Evolutionary conservation across 1,139 yeast genomes (phyloP).

Genomic region (Geotrichum australiense): DNA sequence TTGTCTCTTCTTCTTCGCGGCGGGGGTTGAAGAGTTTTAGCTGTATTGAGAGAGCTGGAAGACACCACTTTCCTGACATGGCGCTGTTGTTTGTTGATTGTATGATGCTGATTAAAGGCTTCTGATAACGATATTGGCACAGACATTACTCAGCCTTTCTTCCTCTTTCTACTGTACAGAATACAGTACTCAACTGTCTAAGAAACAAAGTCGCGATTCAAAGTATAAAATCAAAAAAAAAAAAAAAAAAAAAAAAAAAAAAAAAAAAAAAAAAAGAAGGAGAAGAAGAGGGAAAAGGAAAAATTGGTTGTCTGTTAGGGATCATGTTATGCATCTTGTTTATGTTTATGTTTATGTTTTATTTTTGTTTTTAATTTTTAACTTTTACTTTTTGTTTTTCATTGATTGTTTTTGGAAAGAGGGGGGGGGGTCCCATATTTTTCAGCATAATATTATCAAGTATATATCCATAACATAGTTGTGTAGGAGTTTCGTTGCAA

Average conservation of each 20-base stretch:
- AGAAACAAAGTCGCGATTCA: not conserved
- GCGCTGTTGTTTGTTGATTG: constrained; percentile 3
- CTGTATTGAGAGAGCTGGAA: not conserved
- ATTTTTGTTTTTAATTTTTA: too few relatives aligned
- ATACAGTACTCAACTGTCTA: not conserved
- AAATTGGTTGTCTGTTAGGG: too few relatives aligned
- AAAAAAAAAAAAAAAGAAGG: not conserved
- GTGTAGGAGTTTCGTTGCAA: too few relatives aligned
- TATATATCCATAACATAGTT: too few relatives aligned
- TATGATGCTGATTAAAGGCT: constrained; percentile 7
- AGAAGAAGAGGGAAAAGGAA: too few relatives aligned
- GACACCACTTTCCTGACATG: not conserved
- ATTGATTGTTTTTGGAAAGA: too few relatives aligned
- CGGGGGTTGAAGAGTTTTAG: not conserved
- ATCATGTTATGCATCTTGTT: too few relatives aligned
- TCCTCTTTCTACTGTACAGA: too few relatives aligned
- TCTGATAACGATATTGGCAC: constrained; percentile 6
- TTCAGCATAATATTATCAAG: too few relatives aligned
- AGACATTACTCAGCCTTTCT: not conserved
- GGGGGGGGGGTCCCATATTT: too few relatives aligned
- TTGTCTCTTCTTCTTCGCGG: not conserved
- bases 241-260: not conserved
- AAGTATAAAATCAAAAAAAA: not conserved
- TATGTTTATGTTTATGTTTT: too few relatives aligned
- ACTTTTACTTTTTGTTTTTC: too few relatives aligned